Percentiles rank a stretch among this genome's conserved stretches.
Conservation (phyloP, 768 basidiomycete genomes). For the Tylopilus plumbeoviolaceoides region DNA sequence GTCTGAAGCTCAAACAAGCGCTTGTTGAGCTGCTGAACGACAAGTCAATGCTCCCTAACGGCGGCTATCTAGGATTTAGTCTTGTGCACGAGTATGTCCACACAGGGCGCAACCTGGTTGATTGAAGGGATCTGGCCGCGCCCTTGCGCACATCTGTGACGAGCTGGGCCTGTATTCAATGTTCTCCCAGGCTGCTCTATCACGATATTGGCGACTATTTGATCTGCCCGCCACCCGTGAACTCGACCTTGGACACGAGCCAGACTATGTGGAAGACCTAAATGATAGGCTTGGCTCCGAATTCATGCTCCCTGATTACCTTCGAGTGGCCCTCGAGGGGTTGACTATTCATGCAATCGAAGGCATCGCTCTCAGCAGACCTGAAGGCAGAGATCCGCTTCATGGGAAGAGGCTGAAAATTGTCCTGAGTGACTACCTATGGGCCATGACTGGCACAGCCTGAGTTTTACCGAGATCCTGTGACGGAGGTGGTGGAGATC, state of each 20-base stretch:
- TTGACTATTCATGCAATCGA: too few relatives aligned
- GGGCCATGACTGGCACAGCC: too few relatives aligned
- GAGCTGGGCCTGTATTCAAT: slow-evolving; percentile 3
- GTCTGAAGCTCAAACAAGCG: not conserved
- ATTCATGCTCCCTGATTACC: too few relatives aligned
- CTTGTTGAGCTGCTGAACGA: not conserved
- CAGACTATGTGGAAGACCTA: not conserved
- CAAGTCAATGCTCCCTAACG: not conserved
- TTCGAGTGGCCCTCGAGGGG: too few relatives aligned
- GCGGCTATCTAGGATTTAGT: slow-evolving; percentile 10
- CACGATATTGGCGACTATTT: not conserved
- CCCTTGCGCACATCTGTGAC: slow-evolving; percentile 2
- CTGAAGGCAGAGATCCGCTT: too few relatives aligned
- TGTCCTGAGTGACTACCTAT: too few relatives aligned
- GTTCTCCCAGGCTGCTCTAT: slow-evolving; percentile 5
- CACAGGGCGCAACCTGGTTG: not conserved
- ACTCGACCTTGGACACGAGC: not conserved
- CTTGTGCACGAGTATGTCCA: slow-evolving; percentile 12
- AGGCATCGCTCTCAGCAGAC: too few relatives aligned
- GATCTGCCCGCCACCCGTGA: not conserved
- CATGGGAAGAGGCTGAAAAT: too few relatives aligned
- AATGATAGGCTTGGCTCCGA: too few relatives aligned
- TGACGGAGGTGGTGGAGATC: too few relatives aligned
- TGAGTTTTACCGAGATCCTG: too few relatives aligned
- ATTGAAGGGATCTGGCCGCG: slow-evolving; percentile 12